phyloP scores from a whole-genome alignment of 805 yeast species.

The Suhomyces canberraensis region DNA sequence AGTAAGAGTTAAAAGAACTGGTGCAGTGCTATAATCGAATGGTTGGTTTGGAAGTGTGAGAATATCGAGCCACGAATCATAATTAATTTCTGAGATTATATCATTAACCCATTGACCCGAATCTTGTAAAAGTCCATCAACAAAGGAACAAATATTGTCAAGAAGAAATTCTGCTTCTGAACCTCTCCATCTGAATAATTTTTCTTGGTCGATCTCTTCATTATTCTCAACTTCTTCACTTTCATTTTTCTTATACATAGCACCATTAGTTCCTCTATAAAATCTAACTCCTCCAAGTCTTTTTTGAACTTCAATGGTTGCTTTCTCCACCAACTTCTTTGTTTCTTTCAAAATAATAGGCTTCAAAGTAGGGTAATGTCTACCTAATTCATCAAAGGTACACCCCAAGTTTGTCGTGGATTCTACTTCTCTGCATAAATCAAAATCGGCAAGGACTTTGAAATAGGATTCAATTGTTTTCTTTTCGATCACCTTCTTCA shows the following conservation, averaged over 20 bases:
- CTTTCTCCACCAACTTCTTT: constrained; percentile 38
- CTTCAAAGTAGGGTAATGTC: constrained; percentile 78
- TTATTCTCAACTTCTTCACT: constrained; percentile 35
- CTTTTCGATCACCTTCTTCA: constrained; percentile 48
- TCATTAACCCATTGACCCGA: constrained; percentile 46
- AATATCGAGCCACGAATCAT: constrained; percentile 46
- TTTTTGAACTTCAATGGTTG: constrained; percentile 25
- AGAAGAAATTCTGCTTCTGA: constrained; percentile 21
- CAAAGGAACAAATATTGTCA: constrained; percentile 49
- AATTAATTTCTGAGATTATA: constrained; percentile 33
- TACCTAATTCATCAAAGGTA: constrained; percentile 71
- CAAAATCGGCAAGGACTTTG: constrained; percentile 45
- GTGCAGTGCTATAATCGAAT: constrained; percentile 57
- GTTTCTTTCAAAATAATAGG: constrained; percentile 53
- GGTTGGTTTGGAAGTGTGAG: constrained; percentile 54
- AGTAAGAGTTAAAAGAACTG: constrained; percentile 49
- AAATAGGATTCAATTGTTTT: constrained; percentile 43
- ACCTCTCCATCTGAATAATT: background rate
- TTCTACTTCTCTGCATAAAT: constrained; percentile 50
- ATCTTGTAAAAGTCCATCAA: constrained; percentile 52
- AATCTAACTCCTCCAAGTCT: constrained; percentile 35
- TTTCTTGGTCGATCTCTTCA: background rate
- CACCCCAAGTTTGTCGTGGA: constrained; percentile 56
- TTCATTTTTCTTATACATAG: constrained; percentile 40
- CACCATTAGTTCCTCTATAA: constrained; percentile 37